Base-by-base conservation (phyloP, 2,329 filamentous ascomycete genomes). In the Aspergillus amoenus region DNA sequence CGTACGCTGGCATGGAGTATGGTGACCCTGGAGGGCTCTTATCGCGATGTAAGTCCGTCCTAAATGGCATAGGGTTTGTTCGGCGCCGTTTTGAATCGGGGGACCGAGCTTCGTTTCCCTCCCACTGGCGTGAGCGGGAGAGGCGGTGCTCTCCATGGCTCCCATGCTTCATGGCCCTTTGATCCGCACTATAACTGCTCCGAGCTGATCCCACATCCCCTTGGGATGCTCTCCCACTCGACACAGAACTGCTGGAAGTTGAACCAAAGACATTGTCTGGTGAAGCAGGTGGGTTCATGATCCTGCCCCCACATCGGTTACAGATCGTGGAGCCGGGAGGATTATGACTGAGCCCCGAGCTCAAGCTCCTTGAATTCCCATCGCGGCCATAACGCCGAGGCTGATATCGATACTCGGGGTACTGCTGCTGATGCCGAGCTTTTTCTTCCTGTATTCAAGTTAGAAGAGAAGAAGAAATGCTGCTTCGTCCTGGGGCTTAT, bases 361-460 rank as follows among this genome's bases (percentile, higher is more conserved):
- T 68, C 7, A 66, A 44, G 42, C 64, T 72, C 42, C 74, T 76
- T 57, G 70, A 69, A 56, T 70, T 77, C 12, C 76, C 75, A 62
- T 83, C 84, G 37, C 90, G 84, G 18, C 78, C 78, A 56, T 81
- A 82, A 32, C 90, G 83, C 22, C 90, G 88, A 37, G 94, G 94
- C 72, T 96, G 91, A 71, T 97, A 99, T 61, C 92, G 87, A 76
- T 99, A 99, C 64, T 91, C 89, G 2, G 94, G 94, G 72, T 97
- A 96, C 76, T 93, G 90, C 62, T 88, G 87, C 68, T 91, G 88
- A 73, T 99, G 94, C 17, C 90, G 88, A 60, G 86, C 81, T 79
- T 97, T 97, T 74, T 97, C 94, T 76, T 96, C 85, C 85, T 88
- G 64, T 42, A 22, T 32, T 15, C 11, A 15, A 7, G 32, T 64